These are phyloP conservation scores for Penicillium sp. DNA, from an alignment of 2,329 filamentous ascomycete species.

Conservation along the genomic window DNA sequence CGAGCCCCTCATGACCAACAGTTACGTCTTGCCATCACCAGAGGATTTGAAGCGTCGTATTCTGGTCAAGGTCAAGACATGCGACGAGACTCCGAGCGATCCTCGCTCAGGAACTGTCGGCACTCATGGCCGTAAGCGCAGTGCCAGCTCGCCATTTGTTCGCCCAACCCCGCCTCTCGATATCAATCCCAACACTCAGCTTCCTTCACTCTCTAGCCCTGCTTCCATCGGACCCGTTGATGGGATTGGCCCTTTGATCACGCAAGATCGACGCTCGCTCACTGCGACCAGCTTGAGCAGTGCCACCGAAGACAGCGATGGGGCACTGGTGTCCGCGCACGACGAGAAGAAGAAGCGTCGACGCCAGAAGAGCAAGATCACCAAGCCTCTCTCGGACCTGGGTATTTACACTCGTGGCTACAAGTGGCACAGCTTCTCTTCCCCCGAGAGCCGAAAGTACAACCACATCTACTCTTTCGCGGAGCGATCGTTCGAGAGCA, in stretches of 20 bases:
- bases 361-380: slow-evolving; percentile 73
- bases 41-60: slow-evolving; percentile 79
- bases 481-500: slow-evolving; percentile 77
- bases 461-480: slow-evolving; percentile 97
- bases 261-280: slow-evolving; percentile 50
- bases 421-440: slow-evolving; percentile 78
- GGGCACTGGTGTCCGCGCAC: slow-evolving; percentile 46
- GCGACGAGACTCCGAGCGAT: slow-evolving; percentile 51
- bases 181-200: slow-evolving; percentile 47
- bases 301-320: slow-evolving; percentile 73
- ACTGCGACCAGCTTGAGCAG: slow-evolving; percentile 53
- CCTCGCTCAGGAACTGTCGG: slow-evolving; percentile 44
- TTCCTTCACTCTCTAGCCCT: slow-evolving; percentile 49
- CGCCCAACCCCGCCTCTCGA: slow-evolving; percentile 57
- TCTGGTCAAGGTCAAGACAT: slow-evolving; percentile 90
- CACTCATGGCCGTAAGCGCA: slow-evolving; percentile 50
- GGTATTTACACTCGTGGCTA: slow-evolving; percentile 73
- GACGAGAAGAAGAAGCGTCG: slow-evolving; percentile 53
- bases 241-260: slow-evolving; percentile 41
- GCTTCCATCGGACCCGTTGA: slow-evolving; percentile 51
- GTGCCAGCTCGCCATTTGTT: slow-evolving; percentile 71
- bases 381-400: slow-evolving; percentile 73
- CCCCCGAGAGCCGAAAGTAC: slow-evolving; percentile 71
- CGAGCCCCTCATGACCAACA: slow-evolving; percentile 65
- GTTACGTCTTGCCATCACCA: slow-evolving; percentile 70